These are phyloP conservation scores for Acacia melanoxylon DNA, from an alignment of 306 rosid genomes.

Conservation along the genomic window DNA sequence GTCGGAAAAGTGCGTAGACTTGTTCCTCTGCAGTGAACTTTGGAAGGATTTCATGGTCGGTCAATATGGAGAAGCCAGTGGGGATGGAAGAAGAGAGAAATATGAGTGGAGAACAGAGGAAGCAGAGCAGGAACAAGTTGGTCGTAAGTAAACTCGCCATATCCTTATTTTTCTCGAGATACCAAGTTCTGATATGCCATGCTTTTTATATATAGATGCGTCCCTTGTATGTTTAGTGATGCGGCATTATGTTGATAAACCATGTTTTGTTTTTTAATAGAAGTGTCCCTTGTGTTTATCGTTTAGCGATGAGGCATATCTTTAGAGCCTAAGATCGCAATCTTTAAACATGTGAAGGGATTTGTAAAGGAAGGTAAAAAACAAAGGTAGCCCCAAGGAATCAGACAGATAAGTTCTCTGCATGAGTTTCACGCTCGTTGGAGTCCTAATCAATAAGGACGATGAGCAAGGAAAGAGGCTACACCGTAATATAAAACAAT, in stretches of 20 bases:
- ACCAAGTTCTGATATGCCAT: background rate
- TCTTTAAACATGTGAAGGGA: background rate
- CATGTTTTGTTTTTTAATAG: too few relatives aligned
- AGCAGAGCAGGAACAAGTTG: slow-evolving; percentile 25
- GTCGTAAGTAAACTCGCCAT: slow-evolving; percentile 38
- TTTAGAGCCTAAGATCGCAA: background rate
- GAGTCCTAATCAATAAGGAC: background rate
- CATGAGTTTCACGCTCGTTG: background rate
- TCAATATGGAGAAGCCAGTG: slow-evolving; percentile 39
- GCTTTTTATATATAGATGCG: background rate
- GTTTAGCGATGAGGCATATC: background rate
- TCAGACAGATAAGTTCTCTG: background rate
- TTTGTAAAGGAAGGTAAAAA: background rate
- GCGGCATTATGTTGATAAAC: background rate
- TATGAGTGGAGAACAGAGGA: slow-evolving; percentile 33
- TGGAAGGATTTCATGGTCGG: slow-evolving; percentile 11
- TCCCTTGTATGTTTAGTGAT: background rate
- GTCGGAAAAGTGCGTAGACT: slow-evolving; percentile 44
- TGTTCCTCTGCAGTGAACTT: slow-evolving; percentile 43
- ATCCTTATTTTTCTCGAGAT: background rate
- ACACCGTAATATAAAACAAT: background rate
- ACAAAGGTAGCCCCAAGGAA: background rate
- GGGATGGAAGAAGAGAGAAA: slow-evolving; percentile 40
- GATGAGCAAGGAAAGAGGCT: too few relatives aligned
- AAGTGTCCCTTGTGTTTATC: background rate